A percentile compares a stretch with the other conserved stretches of the same genome.
phyloP scores from a whole-genome alignment of 2,329 filamentous ascomycete species.

The Setomelanomma holmii region DNA sequence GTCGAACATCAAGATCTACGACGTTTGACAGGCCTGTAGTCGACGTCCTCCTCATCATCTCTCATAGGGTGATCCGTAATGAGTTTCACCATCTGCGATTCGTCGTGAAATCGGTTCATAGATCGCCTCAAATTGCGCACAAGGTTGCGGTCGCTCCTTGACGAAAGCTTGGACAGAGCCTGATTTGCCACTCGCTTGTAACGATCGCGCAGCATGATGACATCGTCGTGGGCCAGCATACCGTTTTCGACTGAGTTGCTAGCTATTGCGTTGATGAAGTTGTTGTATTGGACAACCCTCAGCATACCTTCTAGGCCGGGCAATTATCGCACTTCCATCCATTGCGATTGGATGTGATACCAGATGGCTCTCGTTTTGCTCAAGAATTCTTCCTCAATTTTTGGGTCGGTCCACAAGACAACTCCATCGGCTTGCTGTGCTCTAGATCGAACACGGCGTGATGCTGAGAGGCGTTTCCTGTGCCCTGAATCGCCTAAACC shows the following conservation, averaged over 20 bases:
- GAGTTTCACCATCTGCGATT: constrained; percentile 1
- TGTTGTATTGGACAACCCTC: not conserved
- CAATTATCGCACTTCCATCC: not conserved
- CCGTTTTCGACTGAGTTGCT: not conserved
- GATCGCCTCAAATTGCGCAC: not conserved
- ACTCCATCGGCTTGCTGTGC: constrained; percentile 1
- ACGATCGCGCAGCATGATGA: not conserved
- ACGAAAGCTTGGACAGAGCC: not conserved
- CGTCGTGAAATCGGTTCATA: not conserved
- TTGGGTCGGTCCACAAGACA: not conserved
- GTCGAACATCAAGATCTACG: not conserved
- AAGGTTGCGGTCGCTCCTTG: not conserved
- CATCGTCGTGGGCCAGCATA: not conserved
- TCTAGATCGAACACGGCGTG: not conserved
- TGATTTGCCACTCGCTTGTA: not conserved
- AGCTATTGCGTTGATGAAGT: constrained; percentile 1
- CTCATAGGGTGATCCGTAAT: not conserved
- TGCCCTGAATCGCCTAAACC: not conserved
- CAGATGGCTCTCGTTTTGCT: not conserved
- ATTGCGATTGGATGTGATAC: not conserved
- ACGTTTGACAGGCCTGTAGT: constrained; percentile 1
- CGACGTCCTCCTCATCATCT: not conserved
- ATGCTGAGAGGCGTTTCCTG: not conserved
- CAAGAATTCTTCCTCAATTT: not conserved
- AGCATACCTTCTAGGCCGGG: not conserved